Base-by-base conservation (phyloP, 768 basidiomycete species). In the Lentinula aciculospora region DNA sequence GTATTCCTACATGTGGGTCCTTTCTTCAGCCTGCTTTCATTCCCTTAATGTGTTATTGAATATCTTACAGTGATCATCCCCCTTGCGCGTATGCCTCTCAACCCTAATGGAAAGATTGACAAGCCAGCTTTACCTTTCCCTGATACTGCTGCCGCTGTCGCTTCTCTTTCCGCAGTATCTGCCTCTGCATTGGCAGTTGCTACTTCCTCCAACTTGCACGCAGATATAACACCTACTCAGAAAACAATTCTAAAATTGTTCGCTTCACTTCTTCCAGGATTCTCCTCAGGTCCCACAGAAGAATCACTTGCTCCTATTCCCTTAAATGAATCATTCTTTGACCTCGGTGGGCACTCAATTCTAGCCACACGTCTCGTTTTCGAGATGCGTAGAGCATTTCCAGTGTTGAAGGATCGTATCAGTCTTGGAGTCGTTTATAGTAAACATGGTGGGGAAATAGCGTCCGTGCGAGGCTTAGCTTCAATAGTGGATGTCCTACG, bases 71-170 rank as follows among this genome's bases (percentile, higher is more conserved):
- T 98, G 23, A 95, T 98, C 62, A 93, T 99, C 29, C 97, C 97
- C 0, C 81, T 99, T 27, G 82, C 81, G 51, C 88, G 94, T 56
- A 96, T 99, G 91, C 97, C 97, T 19, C 82, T 99, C 51, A 99
- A 98, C 66, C 97, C 97, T 6, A 99, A 98, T 69, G 97, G 97
- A 61, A 99, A 99, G 74, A 88, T 99, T 69, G 97, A 99, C 77
- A 99, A 98, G 68, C 96, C 97, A 0, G 91, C 92, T 0, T 83
- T 99, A 46, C 97, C 97, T 10, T 99, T 98, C 86, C 97, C 97
- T 6, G 97, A 99, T 71, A 98, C 97, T 0, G 90, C 86, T 3
- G 85, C 90, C 59, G 80, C 78, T 1, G 73, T 78, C 6, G 64
- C 74, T 21, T 71, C 77, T 40, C 51, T 53, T 9, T 36, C 51